These are phyloP conservation scores for Zarea fungicola DNA, from an alignment of 2,329 filamentous ascomycete species.

Conservation along the genomic window DNA sequence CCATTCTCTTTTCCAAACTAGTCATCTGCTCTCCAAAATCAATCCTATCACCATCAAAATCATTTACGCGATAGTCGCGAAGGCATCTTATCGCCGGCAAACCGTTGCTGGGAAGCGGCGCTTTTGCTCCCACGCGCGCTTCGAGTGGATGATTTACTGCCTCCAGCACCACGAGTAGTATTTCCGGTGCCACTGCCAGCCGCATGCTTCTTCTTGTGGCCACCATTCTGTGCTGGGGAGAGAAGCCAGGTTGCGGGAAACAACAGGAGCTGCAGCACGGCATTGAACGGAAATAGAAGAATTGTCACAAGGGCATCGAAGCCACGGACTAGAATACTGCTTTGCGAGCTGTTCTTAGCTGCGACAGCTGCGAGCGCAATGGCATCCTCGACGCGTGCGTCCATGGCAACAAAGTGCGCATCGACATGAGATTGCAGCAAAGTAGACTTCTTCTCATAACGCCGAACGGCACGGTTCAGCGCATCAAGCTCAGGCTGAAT, in stretches of 20 bases:
- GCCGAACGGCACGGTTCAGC: conserved; percentile 78
- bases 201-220: conserved; percentile 23
- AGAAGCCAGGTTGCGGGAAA: conserved; percentile 35
- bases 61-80: conserved; percentile 11
- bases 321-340: conserved; percentile 33
- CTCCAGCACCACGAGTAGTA: not conserved
- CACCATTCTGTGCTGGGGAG: conserved; percentile 21
- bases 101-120: conserved; percentile 24
- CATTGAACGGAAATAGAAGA: conserved; percentile 38
- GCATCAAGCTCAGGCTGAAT: conserved; percentile 82
- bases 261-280: conserved; percentile 33
- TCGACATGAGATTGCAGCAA: conserved; percentile 73
- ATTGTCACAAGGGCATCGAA: conserved; percentile 31
- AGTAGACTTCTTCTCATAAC: conserved; percentile 85
- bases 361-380: conserved; percentile 76
- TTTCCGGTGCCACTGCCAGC: not conserved
- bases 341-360: conserved; percentile 44
- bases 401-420: conserved; percentile 64
- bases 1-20: no score
- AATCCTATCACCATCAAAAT: not conserved
- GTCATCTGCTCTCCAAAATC: no score
- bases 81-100: conserved; percentile 32
- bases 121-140: conserved; percentile 15
- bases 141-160: conserved; percentile 2
- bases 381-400: conserved; percentile 68